These are phyloP conservation scores for Petunia hybrid DNA, from an alignment of 305 asterid genomes.

Conservation along the genomic window DNA sequence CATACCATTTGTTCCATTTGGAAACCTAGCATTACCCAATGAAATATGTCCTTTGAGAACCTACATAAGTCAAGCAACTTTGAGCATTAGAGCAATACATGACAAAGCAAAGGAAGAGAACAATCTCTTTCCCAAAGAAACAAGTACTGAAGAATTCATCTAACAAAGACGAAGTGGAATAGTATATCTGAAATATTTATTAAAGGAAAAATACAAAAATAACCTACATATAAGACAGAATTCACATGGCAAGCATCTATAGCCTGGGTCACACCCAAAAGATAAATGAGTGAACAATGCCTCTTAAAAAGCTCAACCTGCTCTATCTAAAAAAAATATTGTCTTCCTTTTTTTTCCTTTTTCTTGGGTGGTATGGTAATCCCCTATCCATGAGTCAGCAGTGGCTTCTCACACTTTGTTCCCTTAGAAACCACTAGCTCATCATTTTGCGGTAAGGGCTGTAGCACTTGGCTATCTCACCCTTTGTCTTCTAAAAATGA, in stretches of 20 bases:
- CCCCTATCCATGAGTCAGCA: not conserved
- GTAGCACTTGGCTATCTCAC: not conserved
- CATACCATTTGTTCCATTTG: conserved; percentile 90
- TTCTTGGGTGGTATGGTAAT: not conserved
- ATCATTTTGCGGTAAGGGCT: not conserved
- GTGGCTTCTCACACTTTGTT: not conserved
- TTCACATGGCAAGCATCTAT: not conserved
- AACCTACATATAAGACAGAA: not conserved
- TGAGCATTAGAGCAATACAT: not conserved
- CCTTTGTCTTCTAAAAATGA: conserved; percentile 4
- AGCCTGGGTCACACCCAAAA: not conserved
- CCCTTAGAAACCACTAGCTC: not conserved
- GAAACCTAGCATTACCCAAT: conserved; percentile 93
- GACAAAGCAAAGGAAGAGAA: conserved; percentile 21
- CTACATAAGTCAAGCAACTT: conserved; percentile 47
- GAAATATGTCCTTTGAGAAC: conserved; percentile 97
- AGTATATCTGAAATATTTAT: not conserved
- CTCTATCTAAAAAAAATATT: not conserved
- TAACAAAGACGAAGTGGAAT: not conserved
- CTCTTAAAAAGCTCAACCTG: not conserved
- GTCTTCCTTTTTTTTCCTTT: not conserved
- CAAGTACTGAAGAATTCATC: not conserved
- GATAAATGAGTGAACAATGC: not conserved
- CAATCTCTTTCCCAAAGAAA: not conserved
- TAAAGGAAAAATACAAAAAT: not conserved